Base-by-base conservation (phyloP, 2,329 filamentous ascomycete species). In the Diaporthe velutina region DNA sequence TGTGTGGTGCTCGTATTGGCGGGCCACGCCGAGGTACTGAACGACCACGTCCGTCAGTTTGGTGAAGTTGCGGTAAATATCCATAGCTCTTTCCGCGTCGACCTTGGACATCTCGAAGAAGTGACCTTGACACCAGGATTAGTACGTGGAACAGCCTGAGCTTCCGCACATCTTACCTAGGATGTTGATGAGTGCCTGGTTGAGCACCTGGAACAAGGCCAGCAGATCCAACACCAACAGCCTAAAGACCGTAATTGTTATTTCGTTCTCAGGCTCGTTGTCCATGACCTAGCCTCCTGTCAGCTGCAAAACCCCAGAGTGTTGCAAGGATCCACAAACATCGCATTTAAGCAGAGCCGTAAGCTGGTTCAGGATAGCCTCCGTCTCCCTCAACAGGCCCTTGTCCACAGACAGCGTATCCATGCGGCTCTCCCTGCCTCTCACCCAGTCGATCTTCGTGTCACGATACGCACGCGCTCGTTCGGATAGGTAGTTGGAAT, bases 101-200 rank as follows among this genome's bases (percentile, higher is more conserved):
- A 94, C 90, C 80, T 94, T 95, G 68, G 97, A 98, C 93, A 99
- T 96, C 85, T 99, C 97, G 80, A 99, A 99, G 84, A 98, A 99
- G 84, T 97, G 95, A 79, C 97, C 95, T 97, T 77, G 30, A 72
- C 42, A 33, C 57, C 77, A 81, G 61, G 82, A 80, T 74, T 70
- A 72, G 48, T 38, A 73, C 64, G 25, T 12, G 40, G 28, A 30
- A 48, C 57, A 8, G 19, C 2, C 58, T 35, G 54, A 45, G 50
- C 73, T 17, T 12, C 40, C 40, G 33, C 45, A 70, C 10, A 64
- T 81, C 91, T 78, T 87, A 97, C 96, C 95, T 74, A 99, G 87
- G 75, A 99, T 95, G 83, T 98, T 98, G 85, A 99, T 99, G 81
- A 98, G 94, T 66, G 95, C 97, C 84, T 98, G 95, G 81, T 99